phyloP scores from a whole-genome alignment of 208 protist genomes.

The Acanthamoeba castellanii region DNA sequence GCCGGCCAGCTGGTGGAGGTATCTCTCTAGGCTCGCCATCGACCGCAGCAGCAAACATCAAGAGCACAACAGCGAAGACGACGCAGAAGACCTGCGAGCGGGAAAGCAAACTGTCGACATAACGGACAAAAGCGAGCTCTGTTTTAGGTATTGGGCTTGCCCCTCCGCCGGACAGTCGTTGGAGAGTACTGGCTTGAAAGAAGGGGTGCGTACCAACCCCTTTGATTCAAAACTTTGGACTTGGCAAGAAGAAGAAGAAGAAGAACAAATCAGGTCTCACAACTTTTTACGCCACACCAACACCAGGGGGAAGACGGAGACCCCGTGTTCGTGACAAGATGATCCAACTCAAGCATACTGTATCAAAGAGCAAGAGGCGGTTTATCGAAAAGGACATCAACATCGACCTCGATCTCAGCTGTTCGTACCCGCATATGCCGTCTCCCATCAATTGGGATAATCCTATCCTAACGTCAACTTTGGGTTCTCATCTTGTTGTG shows the following conservation, averaged over 20 bases:
- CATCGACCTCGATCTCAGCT: conserved; percentile 27
- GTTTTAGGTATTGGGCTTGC: background rate
- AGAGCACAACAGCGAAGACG: background rate
- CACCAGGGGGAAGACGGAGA: background rate
- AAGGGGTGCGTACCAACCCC: too few species aligned
- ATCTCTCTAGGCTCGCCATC: too few species aligned
- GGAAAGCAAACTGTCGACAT: background rate
- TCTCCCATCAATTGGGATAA: background rate
- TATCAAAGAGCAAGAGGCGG: conserved; percentile 32
- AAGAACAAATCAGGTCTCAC: background rate
- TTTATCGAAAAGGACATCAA: background rate
- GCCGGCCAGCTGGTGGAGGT: too few species aligned
- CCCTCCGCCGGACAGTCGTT: background rate
- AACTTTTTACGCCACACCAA: too few species aligned
- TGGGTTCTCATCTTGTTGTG: too few species aligned
- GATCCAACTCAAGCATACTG: conserved; percentile 23
- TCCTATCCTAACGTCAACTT: background rate
- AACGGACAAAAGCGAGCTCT: too few species aligned
- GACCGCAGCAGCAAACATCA: background rate
- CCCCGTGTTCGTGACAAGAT: background rate
- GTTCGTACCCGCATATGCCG: background rate
- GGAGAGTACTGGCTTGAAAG: too few species aligned
- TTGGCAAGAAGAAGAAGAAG: background rate
- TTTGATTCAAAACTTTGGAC: background rate
- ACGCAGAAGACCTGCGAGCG: background rate